phyloP scores from a whole-genome alignment of 495 filamentous ascomycete genomes.

The Pseudotulostoma volvatum region DNA sequence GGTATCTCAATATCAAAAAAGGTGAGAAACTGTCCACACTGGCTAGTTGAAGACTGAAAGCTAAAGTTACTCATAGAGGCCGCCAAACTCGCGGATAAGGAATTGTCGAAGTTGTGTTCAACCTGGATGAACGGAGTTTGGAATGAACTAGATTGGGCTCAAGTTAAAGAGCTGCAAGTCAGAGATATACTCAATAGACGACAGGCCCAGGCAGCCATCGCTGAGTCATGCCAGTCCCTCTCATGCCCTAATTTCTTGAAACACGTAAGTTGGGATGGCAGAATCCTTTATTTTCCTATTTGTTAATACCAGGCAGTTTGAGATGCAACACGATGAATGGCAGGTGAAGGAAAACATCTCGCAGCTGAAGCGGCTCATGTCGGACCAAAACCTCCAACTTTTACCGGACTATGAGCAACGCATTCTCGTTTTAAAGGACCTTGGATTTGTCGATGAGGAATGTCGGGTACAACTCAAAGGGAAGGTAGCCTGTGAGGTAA shows the following conservation, averaged over 20 bases:
- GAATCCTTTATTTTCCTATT: neutral
- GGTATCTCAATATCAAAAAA: conserved; percentile 31
- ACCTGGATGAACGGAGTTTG: conserved; percentile 60
- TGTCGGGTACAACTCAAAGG: conserved; percentile 85
- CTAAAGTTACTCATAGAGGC: conserved; percentile 17
- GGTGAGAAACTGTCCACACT: conserved; percentile 11
- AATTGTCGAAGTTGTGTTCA: conserved; percentile 42
- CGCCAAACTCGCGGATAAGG: conserved; percentile 36
- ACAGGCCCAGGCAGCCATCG: conserved; percentile 38
- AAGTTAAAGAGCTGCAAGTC: conserved; percentile 60
- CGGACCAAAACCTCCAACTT: conserved; percentile 89
- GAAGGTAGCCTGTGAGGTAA: conserved; percentile 85
- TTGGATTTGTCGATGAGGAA: conserved; percentile 74
- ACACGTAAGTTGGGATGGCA: conserved; percentile 45
- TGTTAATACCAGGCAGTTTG: conserved; percentile 34
- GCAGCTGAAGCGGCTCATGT: conserved; percentile 70
- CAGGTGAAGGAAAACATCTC: conserved; percentile 80
- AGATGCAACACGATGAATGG: conserved; percentile 92
- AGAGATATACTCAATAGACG: conserved; percentile 58
- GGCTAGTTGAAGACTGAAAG: neutral
- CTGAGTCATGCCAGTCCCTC: conserved; percentile 40
- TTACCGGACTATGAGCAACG: conserved; percentile 97
- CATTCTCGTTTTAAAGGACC: conserved; percentile 74
- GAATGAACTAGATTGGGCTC: conserved; percentile 72
- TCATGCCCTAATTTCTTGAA: conserved; percentile 63